Evolutionary conservation across 345 rosid genomes (phyloP).

Genomic region (Moricandia arvensis): DNA sequence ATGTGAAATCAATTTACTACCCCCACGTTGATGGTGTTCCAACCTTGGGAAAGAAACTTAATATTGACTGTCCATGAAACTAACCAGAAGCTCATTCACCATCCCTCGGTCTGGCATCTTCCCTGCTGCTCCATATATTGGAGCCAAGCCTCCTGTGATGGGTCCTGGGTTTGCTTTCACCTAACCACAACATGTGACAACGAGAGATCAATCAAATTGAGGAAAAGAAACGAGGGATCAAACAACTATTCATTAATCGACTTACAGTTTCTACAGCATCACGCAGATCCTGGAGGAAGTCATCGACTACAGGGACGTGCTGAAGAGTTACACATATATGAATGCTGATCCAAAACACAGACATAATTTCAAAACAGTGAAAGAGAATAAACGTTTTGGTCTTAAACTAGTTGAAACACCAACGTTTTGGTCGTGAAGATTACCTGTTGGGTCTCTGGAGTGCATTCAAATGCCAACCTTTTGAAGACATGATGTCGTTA

Average conservation of each 20-base stretch:
- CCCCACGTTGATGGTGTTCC: neutral
- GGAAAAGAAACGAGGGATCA: neutral
- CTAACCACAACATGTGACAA: neutral
- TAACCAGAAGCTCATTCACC: neutral
- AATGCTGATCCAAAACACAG: neutral
- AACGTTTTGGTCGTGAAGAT: neutral
- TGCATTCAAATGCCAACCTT: neutral
- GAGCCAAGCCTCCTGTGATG: neutral
- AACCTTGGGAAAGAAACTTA: neutral
- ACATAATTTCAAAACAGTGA: neutral
- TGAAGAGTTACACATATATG: neutral
- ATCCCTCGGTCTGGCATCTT: neutral
- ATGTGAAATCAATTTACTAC: neutral
- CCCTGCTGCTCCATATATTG: neutral
- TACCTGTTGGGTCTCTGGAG: neutral
- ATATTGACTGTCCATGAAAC: neutral
- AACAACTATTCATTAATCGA: neutral
- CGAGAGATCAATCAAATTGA: neutral
- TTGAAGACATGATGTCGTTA: neutral
- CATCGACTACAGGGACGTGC: neutral
- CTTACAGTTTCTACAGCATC: neutral
- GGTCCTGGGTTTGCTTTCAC: neutral
- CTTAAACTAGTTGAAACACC: too few species aligned
- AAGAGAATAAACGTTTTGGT: neutral
- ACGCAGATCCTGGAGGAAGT: neutral